Evolutionary conservation across 2,329 filamentous ascomycete species (phyloP), one percentile per base, ranked within the genome.

Genomic region (Furcasterigmium furcatum): DNA sequence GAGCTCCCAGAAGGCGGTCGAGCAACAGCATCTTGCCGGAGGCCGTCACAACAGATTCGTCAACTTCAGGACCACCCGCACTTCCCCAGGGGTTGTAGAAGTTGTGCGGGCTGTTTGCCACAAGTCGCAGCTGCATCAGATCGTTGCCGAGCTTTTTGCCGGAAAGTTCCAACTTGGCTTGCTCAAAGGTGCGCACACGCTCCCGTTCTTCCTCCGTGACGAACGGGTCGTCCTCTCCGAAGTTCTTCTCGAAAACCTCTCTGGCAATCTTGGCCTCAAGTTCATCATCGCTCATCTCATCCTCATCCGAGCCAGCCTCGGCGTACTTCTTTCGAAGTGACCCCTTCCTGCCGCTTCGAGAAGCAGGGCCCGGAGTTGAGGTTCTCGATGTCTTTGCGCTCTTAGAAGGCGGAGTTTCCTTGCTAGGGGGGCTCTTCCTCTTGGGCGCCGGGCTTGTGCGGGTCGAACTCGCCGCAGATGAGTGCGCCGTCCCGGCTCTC

Each of bases 1-100:
- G 76, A 2, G 76, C 76, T 0, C 88, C 87, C 0, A 99, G 77
- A 0, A 99, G 76, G 0, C 90, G 83, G 61, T 99, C 94, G 0
- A 99, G 79, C 1, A 99, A 79, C 3, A 96, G 79, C 90, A 99
- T 96, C 64, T 99, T 99, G 13, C 94, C 94, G 0, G 91, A 96
- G 0, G 88, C 82, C 0, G 87, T 92, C 27, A 99, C 80, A 6
- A 99, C 79, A 1, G 79, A 85, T 59, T 95, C 87, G 57, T 97
- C 91, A 0, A 90, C 71, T 0, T 78, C 71, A 0, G 77, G 63
- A 6, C 78, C 76, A 2, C 77, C 73, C 14, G 80, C 75, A 6
- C 73, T 72, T 0, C 79, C 74, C 80, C 92, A 97, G 0, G 94
- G 92, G 61, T 91, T 95, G 67, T 95, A 97, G 63, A 99, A 97